Conservation (phyloP, 2,329 filamentous ascomycete species). For the Cylindrodendrum hubeiense region DNA sequence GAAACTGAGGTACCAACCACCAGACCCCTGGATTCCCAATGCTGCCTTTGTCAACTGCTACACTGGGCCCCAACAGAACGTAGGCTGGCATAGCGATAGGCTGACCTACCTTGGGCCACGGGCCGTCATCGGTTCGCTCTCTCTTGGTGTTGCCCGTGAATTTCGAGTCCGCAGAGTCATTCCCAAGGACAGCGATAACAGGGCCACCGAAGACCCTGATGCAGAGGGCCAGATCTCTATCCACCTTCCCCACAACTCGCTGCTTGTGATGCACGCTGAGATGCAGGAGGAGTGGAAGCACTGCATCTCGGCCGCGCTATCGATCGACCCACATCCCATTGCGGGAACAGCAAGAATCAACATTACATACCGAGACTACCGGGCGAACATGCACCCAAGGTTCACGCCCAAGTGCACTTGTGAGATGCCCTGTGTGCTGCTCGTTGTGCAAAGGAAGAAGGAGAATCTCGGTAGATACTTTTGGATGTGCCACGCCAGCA, state of each 20-base stretch:
- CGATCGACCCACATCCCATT: constrained; percentile 87
- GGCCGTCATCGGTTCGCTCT: constrained; percentile 89
- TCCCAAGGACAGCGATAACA: constrained; percentile 65
- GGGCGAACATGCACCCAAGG: constrained; percentile 79
- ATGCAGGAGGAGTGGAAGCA: constrained; percentile 99
- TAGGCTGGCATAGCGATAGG: constrained; percentile 94
- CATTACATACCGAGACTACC: constrained; percentile 92
- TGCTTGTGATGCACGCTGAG: constrained; percentile 95
- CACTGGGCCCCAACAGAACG: constrained; percentile 80
- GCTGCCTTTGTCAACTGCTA: constrained; percentile 97
- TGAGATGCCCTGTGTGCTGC: constrained; percentile 74
- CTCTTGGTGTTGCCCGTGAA: constrained; percentile 90
- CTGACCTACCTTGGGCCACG: constrained; percentile 92
- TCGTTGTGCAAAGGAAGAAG: constrained; percentile 83
- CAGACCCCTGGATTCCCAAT: constrained; percentile 83
- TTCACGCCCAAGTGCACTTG: constrained; percentile 85
- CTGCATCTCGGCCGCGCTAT: constrained; percentile 78
- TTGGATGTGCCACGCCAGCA: constrained; percentile 91
- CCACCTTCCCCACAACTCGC: constrained; percentile 92
- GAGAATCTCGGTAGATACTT: constrained; percentile 86
- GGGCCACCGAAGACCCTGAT: constrained; percentile 64
- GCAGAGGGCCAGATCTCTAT: constrained; percentile 89
- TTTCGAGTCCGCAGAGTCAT: constrained; percentile 87
- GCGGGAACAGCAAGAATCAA: constrained; percentile 88
- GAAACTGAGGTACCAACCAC: constrained; percentile 84